A percentile compares a stretch with the other conserved stretches of the same genome.
Evolutionary conservation across 192 early-diverging fungal species (phyloP).

Genomic region (Chytriomyces sp.): DNA sequence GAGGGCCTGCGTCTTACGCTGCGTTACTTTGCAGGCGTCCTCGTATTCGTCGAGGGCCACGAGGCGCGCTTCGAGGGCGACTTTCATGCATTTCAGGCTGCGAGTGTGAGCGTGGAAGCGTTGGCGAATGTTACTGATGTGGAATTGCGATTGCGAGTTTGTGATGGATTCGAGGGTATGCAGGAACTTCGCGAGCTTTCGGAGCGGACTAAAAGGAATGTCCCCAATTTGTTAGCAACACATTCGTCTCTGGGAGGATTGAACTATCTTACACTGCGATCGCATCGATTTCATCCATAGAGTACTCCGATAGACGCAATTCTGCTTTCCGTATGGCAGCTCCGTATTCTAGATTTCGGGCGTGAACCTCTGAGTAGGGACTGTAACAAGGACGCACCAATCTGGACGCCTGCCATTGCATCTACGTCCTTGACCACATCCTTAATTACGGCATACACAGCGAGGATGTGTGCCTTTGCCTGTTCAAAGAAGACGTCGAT

Average conservation of each 20-base stretch:
- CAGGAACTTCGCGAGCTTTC: not conserved
- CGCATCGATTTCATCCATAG: not conserved
- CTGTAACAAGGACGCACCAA: constrained; percentile 1
- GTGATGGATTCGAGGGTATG: not conserved
- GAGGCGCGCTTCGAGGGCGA: constrained; percentile 38
- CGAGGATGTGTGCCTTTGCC: constrained; percentile 4
- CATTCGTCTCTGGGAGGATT: not conserved
- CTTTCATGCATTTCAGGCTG: constrained; percentile 5
- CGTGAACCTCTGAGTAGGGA: not conserved
- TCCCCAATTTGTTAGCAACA: not conserved
- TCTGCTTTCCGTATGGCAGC: not conserved
- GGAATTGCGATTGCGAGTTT: not conserved
- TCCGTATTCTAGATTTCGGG: not conserved
- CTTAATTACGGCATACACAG: not conserved
- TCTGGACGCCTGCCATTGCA: constrained; percentile 10
- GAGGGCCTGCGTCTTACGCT: constrained; percentile 33
- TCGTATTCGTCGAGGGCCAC: constrained; percentile 39
- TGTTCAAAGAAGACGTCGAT: constrained; percentile 22
- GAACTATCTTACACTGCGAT: not conserved
- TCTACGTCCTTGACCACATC: constrained; percentile 9
- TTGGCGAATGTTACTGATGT: not conserved
- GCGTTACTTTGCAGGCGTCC: constrained; percentile 40
- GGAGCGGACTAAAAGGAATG: not conserved
- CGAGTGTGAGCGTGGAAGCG: not conserved
- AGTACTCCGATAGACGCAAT: not conserved